Conservation (phyloP, 2,329 filamentous ascomycete genomes). For the Talaromyces sp. region DNA sequence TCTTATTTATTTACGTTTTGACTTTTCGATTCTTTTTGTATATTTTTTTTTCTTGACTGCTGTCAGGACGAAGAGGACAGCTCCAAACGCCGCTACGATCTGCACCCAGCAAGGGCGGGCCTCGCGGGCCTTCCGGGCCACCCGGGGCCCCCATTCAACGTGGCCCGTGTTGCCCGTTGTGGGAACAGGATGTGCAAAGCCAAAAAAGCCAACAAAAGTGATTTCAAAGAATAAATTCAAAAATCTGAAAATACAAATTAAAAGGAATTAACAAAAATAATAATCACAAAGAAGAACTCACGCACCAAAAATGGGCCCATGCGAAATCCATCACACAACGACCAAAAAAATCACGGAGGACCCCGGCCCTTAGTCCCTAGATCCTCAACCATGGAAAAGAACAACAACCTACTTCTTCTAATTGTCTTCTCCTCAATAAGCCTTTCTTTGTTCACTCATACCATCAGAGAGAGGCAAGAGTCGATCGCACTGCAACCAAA, state of each 20-base stretch:
- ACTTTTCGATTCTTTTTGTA: background rate
- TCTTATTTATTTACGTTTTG: no score
- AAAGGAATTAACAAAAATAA: no score
- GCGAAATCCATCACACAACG: background rate
- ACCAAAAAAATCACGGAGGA: constrained; percentile 3
- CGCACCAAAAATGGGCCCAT: background rate
- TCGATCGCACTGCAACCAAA: no score
- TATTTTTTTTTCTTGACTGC: no score
- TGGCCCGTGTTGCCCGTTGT: constrained; percentile 14
- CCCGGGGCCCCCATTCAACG: constrained; percentile 15
- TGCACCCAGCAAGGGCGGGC: constrained; percentile 19
- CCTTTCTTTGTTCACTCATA: no score
- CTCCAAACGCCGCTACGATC: constrained; percentile 5
- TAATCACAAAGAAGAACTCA: background rate
- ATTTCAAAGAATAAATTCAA: background rate
- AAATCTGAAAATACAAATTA: background rate
- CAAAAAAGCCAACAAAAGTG: background rate
- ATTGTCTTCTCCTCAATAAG: background rate
- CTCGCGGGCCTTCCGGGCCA: constrained; percentile 5
- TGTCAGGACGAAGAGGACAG: no score
- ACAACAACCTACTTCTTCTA: background rate
- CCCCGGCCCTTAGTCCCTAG: background rate
- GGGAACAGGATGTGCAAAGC: constrained; percentile 6
- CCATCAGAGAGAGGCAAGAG: no score
- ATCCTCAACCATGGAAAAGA: background rate